A percentile compares a stretch with the other conserved stretches of the same genome.
These are phyloP conservation scores for Erysimum cheiri DNA, from an alignment of 441 rosid genomes.

Conservation along the genomic window DNA sequence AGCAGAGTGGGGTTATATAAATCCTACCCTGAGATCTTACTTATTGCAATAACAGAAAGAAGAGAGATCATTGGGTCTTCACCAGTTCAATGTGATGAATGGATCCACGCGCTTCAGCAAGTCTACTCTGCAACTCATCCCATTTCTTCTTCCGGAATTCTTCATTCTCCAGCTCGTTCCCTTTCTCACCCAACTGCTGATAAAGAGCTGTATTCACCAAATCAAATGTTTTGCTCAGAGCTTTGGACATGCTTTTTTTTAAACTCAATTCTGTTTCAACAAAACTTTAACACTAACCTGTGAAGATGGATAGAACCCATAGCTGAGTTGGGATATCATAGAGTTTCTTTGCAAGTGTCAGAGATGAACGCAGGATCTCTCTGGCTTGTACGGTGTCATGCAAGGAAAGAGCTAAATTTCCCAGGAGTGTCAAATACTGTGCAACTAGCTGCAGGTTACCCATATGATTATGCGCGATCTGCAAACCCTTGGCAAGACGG, in stretches of 20 bases:
- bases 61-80: conserved; percentile 11
- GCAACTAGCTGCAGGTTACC: conserved; percentile 97
- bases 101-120: conserved; percentile 87
- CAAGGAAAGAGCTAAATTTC: conserved; percentile 87
- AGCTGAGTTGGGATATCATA: conserved; percentile 92
- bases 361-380: conserved; percentile 92
- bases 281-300: conserved; percentile 52
- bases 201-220: conserved; percentile 59
- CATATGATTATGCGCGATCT: conserved; percentile 85
- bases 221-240: conserved; percentile 17
- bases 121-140: conserved; percentile 81
- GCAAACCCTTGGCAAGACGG: conserved; percentile 93
- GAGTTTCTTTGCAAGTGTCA: conserved; percentile 89
- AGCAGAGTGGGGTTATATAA: conserved; percentile 9
- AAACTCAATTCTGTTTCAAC: not conserved
- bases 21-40: not conserved
- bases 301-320: conserved; percentile 87
- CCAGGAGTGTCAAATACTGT: conserved; percentile 89
- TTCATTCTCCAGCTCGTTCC: conserved; percentile 92
- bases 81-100: conserved; percentile 89
- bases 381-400: conserved; percentile 92
- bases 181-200: conserved; percentile 75
- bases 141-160: conserved; percentile 70
- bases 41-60: conserved; percentile 8
- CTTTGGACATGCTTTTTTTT: not conserved